Conservation (phyloP, 306 rosid species). For the Sesbania bispinosa region DNA sequence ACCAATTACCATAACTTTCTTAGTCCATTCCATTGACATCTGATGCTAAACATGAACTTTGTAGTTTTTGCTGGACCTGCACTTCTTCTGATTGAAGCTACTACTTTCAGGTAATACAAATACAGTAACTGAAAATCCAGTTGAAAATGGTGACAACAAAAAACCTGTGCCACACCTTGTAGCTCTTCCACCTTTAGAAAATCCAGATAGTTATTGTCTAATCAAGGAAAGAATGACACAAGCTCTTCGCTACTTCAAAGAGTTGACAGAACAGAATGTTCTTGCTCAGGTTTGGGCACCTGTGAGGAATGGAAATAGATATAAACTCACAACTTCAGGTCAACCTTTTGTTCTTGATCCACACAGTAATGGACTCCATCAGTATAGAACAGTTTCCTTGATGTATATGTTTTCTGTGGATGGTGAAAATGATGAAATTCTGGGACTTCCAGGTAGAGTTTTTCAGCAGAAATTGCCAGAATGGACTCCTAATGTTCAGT, state of each 20-base stretch:
- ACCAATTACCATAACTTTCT: background rate
- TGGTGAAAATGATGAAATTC: constrained; percentile 50
- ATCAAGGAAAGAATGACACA: constrained; percentile 82
- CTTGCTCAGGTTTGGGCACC: constrained; percentile 96
- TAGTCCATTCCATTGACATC: background rate
- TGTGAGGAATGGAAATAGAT: constrained; percentile 47
- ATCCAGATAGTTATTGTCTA: constrained; percentile 45
- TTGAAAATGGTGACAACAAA: constrained; percentile 33
- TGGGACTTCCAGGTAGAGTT: constrained; percentile 91
- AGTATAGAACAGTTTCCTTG: constrained; percentile 64
- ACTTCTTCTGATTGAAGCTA: constrained; percentile 36
- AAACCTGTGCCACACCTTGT: constrained; percentile 25
- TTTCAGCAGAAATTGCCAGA: constrained; percentile 72
- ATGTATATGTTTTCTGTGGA: constrained; percentile 63
- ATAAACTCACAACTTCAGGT: constrained; percentile 74
- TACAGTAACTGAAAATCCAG: constrained; percentile 31
- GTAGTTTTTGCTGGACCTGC: constrained; percentile 8
- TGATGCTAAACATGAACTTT: constrained; percentile 10
- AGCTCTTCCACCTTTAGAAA: constrained; percentile 39
- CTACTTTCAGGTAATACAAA: constrained; percentile 45
- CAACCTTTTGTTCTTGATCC: constrained; percentile 85
- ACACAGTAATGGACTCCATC: constrained; percentile 67
- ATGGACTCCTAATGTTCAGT: constrained; percentile 96
- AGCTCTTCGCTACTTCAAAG: constrained; percentile 74
- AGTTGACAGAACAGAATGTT: constrained; percentile 61